phyloP scores from a whole-genome alignment of 2,329 filamentous ascomycete genomes.

The Fusarium phyllophilum region DNA sequence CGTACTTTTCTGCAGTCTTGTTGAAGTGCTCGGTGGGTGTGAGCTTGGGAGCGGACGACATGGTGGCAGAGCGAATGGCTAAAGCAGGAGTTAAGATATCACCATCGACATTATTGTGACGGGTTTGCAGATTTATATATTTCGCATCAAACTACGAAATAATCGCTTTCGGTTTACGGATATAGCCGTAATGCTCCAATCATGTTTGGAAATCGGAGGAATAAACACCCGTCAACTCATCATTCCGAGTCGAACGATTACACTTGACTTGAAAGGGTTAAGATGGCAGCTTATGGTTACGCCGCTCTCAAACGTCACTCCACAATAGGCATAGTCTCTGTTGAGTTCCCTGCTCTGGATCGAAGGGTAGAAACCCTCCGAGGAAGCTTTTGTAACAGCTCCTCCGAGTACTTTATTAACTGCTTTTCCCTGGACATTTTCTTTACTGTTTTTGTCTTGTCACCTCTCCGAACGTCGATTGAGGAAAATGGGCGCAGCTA shows the following conservation, averaged over 20 bases:
- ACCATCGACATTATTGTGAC: neutral
- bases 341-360: neutral
- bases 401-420: neutral
- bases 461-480: fast-evolving
- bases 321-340: neutral
- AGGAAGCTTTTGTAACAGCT: neutral
- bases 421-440: neutral
- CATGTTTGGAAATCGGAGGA: neutral
- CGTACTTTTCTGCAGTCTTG: neutral
- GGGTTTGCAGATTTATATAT: neutral
- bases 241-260: neutral
- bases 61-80: fast-evolving
- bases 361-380: neutral
- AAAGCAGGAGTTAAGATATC: neutral
- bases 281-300: neutral
- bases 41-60: neutral
- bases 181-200: fast-evolving
- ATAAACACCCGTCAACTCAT: neutral
- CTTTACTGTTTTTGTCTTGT: fast-evolving
- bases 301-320: no score
- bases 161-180: neutral
- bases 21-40: neutral
- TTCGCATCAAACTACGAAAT: neutral
- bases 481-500: fast-evolving
- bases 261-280: neutral